Base-by-base conservation (phyloP, 441 rosid species). In the Arabidopsis lyrata region DNA sequence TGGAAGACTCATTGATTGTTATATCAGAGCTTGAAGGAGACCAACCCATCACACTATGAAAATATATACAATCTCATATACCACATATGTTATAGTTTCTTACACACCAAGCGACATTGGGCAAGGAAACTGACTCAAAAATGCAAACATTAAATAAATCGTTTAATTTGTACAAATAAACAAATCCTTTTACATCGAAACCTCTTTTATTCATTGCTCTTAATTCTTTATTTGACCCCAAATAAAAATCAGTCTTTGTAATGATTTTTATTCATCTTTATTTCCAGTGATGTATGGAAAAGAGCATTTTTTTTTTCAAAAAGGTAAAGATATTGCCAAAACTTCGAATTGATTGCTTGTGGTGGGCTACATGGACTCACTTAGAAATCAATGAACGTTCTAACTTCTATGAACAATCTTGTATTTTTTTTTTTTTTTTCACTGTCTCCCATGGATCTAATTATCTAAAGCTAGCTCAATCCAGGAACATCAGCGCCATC, bases 11-110 rank as follows among this genome's bases (percentile, higher is more conserved):
- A 2, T 78, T 95, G 60, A 93, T 95, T 9, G 98, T 95, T 62
- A 91, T 93, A 76, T 93, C 99, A 5, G 99, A 95, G 84, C 91
- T 91, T 18, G 97, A 95, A 87, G 81, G 74, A 66, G 77, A 72
- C 52, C 76, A 72, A 60, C 77, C 81, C 10, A 72, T 66, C 64
- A 66, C 16, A 53, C 14, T 50, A 1, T 70, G 49, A 70, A 31
- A 24, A 6, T 63, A 27, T 15, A 66, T 8, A 59, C 11, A 47
- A 15, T 59, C 45, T 42, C 22, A 16, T 67, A n/a, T n/a, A n/a
- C n/a, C n/a, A n/a, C n/a, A n/a, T n/a, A 0, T 62, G 45, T 63
- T 45, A 61, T 16, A 54, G 68, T 18, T 66, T 58, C 32, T 58
- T 50, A 67, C 63, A 50, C 62, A 74, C 45, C 20, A 59, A 59